Evolutionary conservation across 768 basidiomycete genomes (phyloP), one percentile per base, ranked within the genome.

Genomic region (Pleurotus tuoliensis): DNA sequence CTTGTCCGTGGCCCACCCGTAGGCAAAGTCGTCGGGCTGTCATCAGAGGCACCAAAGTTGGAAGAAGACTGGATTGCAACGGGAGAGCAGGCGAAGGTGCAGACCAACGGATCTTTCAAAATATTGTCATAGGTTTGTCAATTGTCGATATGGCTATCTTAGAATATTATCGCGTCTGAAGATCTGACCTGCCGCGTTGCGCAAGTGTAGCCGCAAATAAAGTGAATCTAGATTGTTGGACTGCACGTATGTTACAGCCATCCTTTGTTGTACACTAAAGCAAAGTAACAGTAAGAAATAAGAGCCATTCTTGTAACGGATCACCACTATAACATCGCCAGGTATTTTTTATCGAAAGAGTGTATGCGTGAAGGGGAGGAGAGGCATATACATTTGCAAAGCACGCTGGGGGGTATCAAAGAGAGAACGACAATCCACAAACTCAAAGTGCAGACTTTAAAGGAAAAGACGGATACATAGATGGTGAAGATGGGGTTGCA

Each of bases 1-100:
- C 56, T 79, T 37, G 77, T 91, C 11, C 77, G 89, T 7, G 93
- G 93, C 3, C 92, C 93, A 2, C 76, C 86, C 1, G 82, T 94
- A 16, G 88, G 88, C 13, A 78, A 74, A 58, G 63, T 77, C 16
- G 64, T 86, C 11, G 70, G 69, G 22, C 64, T 68, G 41, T 72
- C 73, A 34, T 80, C 76, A 25, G 74, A 71, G 58, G 63, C 63
- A 9, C 62, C 60, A 13, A 67, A 68, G 15, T 71, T 68, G 4
- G 66, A 69, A 18, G 72, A 78, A 56, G 73, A 70, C 38, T 84
- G 83, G 84, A 68, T 79, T 7, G 62, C 66, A 47, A 78, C 75
- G 1, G 78, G 74, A 2, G 71, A 71, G 12, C 62, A 66, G 46
- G 81, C 76, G 1, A 73, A 64, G 53, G 84, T 86, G 57, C 76